Evolutionary conservation across 2,329 filamentous ascomycete species (phyloP).

Genomic region (Aspergillus costaricaensis): DNA sequence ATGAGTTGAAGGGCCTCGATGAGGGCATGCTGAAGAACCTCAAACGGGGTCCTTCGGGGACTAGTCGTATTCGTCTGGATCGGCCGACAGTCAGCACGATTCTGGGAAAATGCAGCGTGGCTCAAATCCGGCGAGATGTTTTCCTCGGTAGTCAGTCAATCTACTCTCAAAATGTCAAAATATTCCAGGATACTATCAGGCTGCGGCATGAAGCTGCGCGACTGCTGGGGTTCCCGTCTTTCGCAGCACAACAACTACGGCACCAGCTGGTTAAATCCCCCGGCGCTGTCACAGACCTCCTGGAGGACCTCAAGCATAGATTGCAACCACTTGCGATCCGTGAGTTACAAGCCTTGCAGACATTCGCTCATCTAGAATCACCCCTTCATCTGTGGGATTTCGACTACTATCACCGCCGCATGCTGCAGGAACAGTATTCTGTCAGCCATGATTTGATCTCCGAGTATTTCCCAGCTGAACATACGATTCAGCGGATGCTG

Average conservation of each 20-base stretch:
- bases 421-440: background rate
- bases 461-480: slow-evolving; percentile 1
- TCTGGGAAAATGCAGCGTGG: background rate
- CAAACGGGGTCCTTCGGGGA: no score
- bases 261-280: slow-evolving; percentile 1
- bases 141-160: background rate
- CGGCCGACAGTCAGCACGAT: background rate
- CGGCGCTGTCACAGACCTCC: background rate
- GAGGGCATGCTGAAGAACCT: background rate
- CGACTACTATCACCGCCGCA: slow-evolving; percentile 4
- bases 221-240: slow-evolving; percentile 1
- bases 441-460: background rate
- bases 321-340: background rate
- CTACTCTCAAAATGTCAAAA: background rate
- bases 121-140: background rate
- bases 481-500: slow-evolving; percentile 1
- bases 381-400: slow-evolving; percentile 3
- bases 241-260: background rate
- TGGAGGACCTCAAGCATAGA: background rate
- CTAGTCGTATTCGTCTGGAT: background rate
- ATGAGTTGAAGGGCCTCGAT: background rate
- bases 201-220: background rate
- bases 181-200: background rate
- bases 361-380: background rate
- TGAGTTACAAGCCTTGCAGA: background rate